Percentiles rank a stretch among this genome's conserved stretches.
Evolutionary conservation across 78 protist species (phyloP).

Genomic region (Dictyostelium purpureum): DNA sequence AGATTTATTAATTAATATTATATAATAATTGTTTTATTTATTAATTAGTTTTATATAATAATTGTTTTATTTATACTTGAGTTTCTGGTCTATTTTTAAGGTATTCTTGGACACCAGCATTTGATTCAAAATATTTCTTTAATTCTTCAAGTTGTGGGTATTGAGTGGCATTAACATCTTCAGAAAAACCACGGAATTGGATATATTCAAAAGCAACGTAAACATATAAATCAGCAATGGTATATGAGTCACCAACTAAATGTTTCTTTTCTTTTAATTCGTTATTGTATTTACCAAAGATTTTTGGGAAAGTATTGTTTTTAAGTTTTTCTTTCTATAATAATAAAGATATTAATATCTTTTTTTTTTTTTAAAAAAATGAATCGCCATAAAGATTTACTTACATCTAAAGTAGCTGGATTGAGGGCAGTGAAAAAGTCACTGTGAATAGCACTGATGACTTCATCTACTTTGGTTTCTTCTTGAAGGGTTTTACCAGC

Average conservation of each 20-base stretch:
- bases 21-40: neutral
- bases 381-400: no score
- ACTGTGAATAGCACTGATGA: neutral
- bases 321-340: neutral
- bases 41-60: neutral
- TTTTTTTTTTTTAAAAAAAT: neutral
- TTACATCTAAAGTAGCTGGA: neutral
- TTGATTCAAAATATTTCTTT: neutral
- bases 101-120: conserved; percentile 4
- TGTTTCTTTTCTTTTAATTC: neutral
- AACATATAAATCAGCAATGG: neutral
- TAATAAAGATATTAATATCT: no score
- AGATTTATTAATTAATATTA: no score
- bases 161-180: neutral
- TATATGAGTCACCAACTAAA: neutral
- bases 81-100: conserved; percentile 12
- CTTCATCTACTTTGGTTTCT: neutral
- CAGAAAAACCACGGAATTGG: neutral
- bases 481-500: neutral
- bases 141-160: neutral
- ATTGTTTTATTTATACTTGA: neutral
- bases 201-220: neutral
- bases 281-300: neutral
- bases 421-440: neutral
- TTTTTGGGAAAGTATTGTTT: neutral